Percentiles rank a stretch among this genome's conserved stretches.
Evolutionary conservation across 768 basidiomycete genomes (phyloP).

Genomic region (Termitomyces sp.): DNA sequence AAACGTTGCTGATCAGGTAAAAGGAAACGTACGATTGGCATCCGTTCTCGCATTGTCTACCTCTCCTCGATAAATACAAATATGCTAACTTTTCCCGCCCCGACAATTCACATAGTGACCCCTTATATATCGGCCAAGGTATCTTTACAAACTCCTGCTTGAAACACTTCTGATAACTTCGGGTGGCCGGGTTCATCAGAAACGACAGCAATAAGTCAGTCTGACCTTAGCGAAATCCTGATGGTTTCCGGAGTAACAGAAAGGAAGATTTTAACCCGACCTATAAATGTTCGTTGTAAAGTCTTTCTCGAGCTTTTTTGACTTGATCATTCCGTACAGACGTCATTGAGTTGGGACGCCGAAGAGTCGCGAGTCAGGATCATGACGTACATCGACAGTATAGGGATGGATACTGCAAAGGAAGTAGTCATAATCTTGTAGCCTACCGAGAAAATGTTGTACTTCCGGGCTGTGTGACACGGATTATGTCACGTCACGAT

Average conservation of each 20-base stretch:
- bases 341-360: conserved; percentile 7
- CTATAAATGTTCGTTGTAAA: conserved; percentile 19
- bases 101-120: conserved; percentile 40
- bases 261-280: conserved; percentile 16
- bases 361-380: conserved; percentile 6
- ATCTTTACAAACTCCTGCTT: background rate
- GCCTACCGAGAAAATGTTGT: background rate
- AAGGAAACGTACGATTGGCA: conserved; percentile 80
- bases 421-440: conserved; percentile 5
- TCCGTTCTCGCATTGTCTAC: conserved; percentile 52
- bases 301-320: conserved; percentile 8
- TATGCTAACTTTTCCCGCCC: conserved; percentile 68
- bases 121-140: conserved; percentile 19
- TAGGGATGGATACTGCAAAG: conserved; percentile 11
- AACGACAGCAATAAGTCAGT: background rate
- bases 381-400: conserved; percentile 9
- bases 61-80: conserved; percentile 58
- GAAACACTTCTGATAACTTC: background rate
- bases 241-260: conserved; percentile 8
- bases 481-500: conserved; percentile 3
- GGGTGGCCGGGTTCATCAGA: background rate
- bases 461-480: background rate
- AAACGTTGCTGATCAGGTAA: background rate
- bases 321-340: background rate
- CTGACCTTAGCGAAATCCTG: conserved; percentile 11